Base-by-base conservation (phyloP, 2,329 filamentous ascomycete genomes). In the Chrysoporthe cubensis region DNA sequence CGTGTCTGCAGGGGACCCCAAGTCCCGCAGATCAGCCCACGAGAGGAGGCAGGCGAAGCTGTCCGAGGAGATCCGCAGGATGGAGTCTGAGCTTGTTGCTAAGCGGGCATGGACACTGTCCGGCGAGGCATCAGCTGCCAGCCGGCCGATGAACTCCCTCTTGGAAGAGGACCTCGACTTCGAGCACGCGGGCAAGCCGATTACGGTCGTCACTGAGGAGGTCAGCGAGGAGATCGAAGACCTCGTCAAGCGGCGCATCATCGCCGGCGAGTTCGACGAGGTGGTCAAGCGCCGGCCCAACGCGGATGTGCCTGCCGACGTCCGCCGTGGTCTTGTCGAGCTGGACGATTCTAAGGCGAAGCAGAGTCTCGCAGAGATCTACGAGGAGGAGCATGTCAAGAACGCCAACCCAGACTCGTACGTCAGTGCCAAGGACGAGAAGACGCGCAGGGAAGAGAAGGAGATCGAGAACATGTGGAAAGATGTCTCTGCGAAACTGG, bases 121-220 rank as follows among this genome's bases (percentile, higher is more conserved):
- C 11, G 96, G 96, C 75, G 96, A 99, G 83, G 94, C 94, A 4
- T 86, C 89, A 61, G 95, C 93, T 1, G 84, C 85, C 0, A 93
- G 96, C 72, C 88, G 96, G 46, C 96, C 96, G 0, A 77, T 93
- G 65, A 98, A 99, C 81, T 97, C 95, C 0, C 86, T 99, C 2
- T 87, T 99, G 1, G 94, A 98, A 76, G 89, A 98, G 80, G 94
- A 98, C 74, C 86, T 99, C 37, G 95, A 98, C 72, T 99, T 98
- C 76, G 96, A 99, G 80, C 90, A 96, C 74, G 89, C 93, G 32
- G 96, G 96, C 75, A 99, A 98, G 78, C 95, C 96, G 0, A 91
- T 98, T 0, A 93, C 95, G 1, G 92, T 98, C 69, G 94, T 97
- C 77, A 98, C 96, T 0, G 90, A 92, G 54, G 94, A 97, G 78